Base-by-base conservation (phyloP, 352 stramenopile genomes). In the Phytophthora meadii region DNA sequence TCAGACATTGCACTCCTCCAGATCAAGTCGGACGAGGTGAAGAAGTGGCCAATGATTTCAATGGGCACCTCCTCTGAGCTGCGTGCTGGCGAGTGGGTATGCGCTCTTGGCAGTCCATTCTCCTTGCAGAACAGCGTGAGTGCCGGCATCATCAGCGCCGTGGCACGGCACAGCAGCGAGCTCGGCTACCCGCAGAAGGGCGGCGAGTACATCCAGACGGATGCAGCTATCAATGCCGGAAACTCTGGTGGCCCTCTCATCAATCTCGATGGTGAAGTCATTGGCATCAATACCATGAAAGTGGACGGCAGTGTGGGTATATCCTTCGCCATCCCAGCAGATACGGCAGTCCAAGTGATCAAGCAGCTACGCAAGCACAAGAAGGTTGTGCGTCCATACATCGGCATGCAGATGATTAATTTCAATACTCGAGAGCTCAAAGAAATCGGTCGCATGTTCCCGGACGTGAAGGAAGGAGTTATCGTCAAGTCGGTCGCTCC, bases 211-310 rank as follows among this genome's bases (percentile, higher is more conserved):
- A 97, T 98, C 55, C 93, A 98, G 74, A 98, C 94, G 19, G 94
- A 98, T 76, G 94, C 94, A 8, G 93, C 94, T 19, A 98, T 98
- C 59, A 98, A 98, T 70, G 72, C 84, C 32, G 94, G 94, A 46
- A 98, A 98, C 69, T 97, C 88, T 52, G 94, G 94, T 17, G 94
- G 94, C 0, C 94, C 94, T n/a, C 85, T 98, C 30, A 87, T 98
- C 45, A 97, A 98, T 63, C 59, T 98, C 37, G 89, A 97, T 58
- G 94, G 94, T 24, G 77, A 98, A 39, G 92, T 98, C 27, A 96
- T 98, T 46, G 94, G 94, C 34, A 98, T 98, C 69, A 98, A 98
- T 74, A 96, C 90, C 7, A 96, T 98, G 83, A 98, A 98, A 68
- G 85, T 97, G n/a, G 81, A 90, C 56, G 84, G 87, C 15, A 90